Percentiles rank a stretch among this genome's conserved stretches.
These are phyloP conservation scores for Auricularia sp. DNA, from an alignment of 768 basidiomycete genomes.

Conservation along the genomic window DNA sequence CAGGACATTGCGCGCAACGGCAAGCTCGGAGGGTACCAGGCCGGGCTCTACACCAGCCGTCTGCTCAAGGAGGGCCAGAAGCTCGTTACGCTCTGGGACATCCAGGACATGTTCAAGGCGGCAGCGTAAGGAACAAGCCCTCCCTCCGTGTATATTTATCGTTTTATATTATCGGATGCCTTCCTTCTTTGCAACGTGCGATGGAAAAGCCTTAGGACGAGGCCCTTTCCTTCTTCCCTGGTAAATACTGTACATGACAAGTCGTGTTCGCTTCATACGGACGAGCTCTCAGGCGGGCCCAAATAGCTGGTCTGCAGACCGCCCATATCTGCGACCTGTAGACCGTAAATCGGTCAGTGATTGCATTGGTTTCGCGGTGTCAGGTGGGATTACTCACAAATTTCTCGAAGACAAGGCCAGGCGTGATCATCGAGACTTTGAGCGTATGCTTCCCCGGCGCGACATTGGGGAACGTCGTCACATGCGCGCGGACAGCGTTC, in stretches of 20 bases:
- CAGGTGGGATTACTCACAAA: slow-evolving; percentile 26
- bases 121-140: too few species aligned
- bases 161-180: too few species aligned
- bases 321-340: slow-evolving; percentile 36
- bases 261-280: slow-evolving; percentile 6
- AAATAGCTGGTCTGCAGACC: slow-evolving; percentile 46
- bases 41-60: neutral
- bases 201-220: too few species aligned
- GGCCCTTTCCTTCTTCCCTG: too few species aligned
- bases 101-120: neutral
- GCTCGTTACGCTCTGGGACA: neutral
- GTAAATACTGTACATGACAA: too few species aligned
- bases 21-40: neutral
- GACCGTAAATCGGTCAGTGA: too few species aligned
- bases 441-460: slow-evolving; percentile 48
- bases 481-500: slow-evolving; percentile 35
- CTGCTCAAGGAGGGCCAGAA: neutral
- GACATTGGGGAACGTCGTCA: slow-evolving; percentile 29
- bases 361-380: too few species aligned
- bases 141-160: too few species aligned
- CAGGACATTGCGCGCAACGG: neutral
- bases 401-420: slow-evolving; percentile 52
- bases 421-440: slow-evolving; percentile 52
- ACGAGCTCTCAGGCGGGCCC: slow-evolving; percentile 50
- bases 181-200: too few species aligned